Conservation (phyloP, 192 early-diverging fungal species). For the Coemansia umbellata region DNA sequence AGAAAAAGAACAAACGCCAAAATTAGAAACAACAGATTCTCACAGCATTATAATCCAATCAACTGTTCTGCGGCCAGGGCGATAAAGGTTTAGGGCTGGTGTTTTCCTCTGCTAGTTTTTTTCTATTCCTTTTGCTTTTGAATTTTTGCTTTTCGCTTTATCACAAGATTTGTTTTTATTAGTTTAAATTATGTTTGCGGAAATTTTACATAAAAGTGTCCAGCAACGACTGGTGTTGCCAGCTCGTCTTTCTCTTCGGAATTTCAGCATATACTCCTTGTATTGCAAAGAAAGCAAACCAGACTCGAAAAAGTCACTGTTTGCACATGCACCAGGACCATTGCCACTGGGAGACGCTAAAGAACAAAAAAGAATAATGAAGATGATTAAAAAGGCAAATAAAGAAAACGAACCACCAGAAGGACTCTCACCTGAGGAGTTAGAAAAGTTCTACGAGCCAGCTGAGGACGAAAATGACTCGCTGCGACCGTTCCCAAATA, state of each 20-base stretch:
- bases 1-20: background rate
- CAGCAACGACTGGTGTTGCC: background rate
- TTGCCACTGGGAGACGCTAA: slow-evolving; percentile 60
- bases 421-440: slow-evolving; percentile 32
- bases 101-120: background rate
- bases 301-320: slow-evolving; percentile 14
- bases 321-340: slow-evolving; percentile 52
- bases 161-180: background rate
- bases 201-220: background rate
- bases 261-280: background rate
- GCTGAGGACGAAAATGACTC: slow-evolving; percentile 43
- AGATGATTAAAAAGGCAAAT: slow-evolving; percentile 51
- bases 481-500: slow-evolving; percentile 56
- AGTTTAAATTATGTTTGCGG: background rate
- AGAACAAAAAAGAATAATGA: slow-evolving; percentile 59
- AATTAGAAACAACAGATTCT: background rate
- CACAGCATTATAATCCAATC: background rate
- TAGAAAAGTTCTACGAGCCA: slow-evolving; percentile 47
- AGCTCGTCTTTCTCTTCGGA: background rate
- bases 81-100: background rate
- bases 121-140: background rate
- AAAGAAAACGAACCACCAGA: slow-evolving; percentile 38
- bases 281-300: background rate
- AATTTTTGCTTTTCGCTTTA: background rate
- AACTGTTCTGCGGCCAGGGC: no score